Conservation (phyloP, 257 asterid genomes). For the Galeopsis tetrahit region DNA sequence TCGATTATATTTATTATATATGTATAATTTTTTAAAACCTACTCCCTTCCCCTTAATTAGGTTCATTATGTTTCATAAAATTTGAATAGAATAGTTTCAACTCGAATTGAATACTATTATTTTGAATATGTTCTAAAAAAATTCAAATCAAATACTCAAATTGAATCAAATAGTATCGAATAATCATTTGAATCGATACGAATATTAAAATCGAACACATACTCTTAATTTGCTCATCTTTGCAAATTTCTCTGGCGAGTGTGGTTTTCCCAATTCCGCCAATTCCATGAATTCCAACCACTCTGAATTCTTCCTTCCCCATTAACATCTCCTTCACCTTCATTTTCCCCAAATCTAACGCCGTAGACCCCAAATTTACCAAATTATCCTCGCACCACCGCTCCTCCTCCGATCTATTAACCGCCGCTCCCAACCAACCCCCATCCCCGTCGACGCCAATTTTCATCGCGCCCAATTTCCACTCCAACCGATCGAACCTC, state of each 20-base stretch:
- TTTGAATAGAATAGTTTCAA: no score
- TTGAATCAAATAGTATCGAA: no score
- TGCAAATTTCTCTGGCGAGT: constrained; percentile 84
- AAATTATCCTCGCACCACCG: constrained; percentile 63
- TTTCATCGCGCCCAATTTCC: constrained; percentile 73
- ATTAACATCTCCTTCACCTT: constrained; percentile 73
- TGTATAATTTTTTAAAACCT: no score
- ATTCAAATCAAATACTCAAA: no score
- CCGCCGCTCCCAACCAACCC: constrained; percentile 74
- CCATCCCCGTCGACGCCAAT: constrained; percentile 71
- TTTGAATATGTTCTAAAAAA: no score
- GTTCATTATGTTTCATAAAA: no score
- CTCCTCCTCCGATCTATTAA: constrained; percentile 75
- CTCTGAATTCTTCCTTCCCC: constrained; percentile 40
- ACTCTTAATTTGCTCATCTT: constrained; percentile 71
- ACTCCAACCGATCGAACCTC: constrained; percentile 77
- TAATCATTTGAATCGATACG: no score
- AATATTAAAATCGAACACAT: constrained; percentile 28
- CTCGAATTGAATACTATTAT: no score
- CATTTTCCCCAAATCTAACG: constrained; percentile 76
- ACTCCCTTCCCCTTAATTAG: no score
- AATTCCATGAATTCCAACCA: constrained; percentile 77
- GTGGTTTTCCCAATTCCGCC: constrained; percentile 96
- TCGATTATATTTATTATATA: no score
- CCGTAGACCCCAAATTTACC: constrained; percentile 66